Conservation (phyloP, 2,329 filamentous ascomycete species). For the Fusarium acutatum region DNA sequence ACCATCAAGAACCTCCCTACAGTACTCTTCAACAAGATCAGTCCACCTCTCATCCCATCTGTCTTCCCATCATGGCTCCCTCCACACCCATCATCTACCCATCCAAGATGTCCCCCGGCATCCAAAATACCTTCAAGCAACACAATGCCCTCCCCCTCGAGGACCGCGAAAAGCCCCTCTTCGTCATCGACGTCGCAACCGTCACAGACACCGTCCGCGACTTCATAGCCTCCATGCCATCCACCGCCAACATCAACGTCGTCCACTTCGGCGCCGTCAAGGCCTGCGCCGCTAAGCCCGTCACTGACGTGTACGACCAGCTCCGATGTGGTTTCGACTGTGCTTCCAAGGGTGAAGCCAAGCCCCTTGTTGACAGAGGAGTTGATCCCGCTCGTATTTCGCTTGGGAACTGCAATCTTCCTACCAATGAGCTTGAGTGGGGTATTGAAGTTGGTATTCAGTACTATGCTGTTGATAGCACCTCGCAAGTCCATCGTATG, state of each 20-base stretch:
- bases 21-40: rapidly evolving
- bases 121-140: not conserved
- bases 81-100: not conserved
- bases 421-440: not conserved
- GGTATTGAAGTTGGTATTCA: not conserved
- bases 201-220: not conserved
- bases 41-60: not conserved
- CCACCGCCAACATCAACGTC: not conserved
- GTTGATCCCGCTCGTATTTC: not conserved
- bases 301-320: not conserved
- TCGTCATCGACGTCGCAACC: not conserved
- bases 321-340: not conserved
- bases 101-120: not conserved
- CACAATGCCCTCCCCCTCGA: not conserved
- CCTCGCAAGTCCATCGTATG: not conserved
- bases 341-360: not conserved
- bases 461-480: not conserved
- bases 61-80: not conserved
- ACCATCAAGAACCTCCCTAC: not conserved
- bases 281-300: not conserved
- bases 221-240: not conserved
- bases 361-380: not conserved
- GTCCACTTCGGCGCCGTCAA: not conserved
- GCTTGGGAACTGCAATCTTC: not conserved
- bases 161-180: not conserved